These are phyloP conservation scores for Amaranthus cruentus DNA, from an alignment of 148 eudicot genomes.

Conservation along the genomic window DNA sequence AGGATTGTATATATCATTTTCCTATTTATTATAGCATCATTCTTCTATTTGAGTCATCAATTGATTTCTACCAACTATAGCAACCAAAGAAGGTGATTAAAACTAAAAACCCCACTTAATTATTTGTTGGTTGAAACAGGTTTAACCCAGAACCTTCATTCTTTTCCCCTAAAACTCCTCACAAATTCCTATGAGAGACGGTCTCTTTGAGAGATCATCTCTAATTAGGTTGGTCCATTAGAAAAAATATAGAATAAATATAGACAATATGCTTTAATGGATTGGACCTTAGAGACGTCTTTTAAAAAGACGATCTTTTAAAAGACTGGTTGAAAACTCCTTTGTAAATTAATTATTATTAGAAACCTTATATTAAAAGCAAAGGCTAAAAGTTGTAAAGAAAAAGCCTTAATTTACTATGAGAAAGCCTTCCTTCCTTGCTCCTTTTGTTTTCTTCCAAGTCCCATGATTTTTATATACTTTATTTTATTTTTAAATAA, in stretches of 20 bases:
- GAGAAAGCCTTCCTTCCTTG: background rate
- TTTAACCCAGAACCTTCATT: constrained; percentile 8
- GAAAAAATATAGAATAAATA: too few relatives aligned
- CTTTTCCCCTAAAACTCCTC: background rate
- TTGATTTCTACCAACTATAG: constrained; percentile 10
- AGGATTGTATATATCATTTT: too few relatives aligned
- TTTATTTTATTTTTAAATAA: background rate
- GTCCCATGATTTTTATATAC: background rate
- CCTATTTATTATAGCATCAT: constrained; percentile 2
- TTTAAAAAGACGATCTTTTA: too few relatives aligned
- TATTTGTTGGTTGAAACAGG: constrained; percentile 20
- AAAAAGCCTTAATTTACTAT: constrained; percentile 18
- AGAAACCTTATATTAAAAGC: constrained; percentile 12
- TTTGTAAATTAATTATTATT: background rate
- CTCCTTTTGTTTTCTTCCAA: constrained; percentile 7
- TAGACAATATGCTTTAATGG: too few relatives aligned
- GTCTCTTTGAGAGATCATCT: too few relatives aligned
- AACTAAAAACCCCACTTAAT: constrained; percentile 12
- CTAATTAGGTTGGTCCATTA: too few relatives aligned
- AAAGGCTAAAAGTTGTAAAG: constrained; percentile 18
- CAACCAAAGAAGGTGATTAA: constrained; percentile 23
- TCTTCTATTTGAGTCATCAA: background rate
- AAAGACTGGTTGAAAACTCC: too few relatives aligned
- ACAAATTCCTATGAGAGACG: too few relatives aligned
- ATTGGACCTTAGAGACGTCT: too few relatives aligned